Evolutionary conservation across 2,329 filamentous ascomycete genomes (phyloP).

Genomic region (Fusarium caatingaense): DNA sequence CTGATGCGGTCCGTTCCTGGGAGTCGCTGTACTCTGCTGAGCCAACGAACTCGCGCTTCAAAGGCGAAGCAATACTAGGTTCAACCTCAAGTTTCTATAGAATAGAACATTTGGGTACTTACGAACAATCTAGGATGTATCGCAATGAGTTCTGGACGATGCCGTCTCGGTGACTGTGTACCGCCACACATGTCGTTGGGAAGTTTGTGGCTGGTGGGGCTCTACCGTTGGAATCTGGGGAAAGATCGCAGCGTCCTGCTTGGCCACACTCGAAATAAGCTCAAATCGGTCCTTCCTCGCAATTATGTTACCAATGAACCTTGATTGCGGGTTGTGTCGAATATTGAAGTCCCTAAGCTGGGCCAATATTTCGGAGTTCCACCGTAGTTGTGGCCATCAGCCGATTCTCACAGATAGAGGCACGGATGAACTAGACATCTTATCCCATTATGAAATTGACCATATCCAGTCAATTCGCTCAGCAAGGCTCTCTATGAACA

Average conservation of each 20-base stretch:
- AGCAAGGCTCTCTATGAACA: rapidly evolving
- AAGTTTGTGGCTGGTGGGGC: slow-evolving; percentile 14
- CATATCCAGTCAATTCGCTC: background rate
- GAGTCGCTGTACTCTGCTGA: background rate
- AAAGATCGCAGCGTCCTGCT: slow-evolving; percentile 11
- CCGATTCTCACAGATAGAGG: background rate
- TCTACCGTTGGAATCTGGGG: background rate
- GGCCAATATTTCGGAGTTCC: background rate
- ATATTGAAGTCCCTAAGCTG: rapidly evolving
- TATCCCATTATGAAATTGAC: background rate
- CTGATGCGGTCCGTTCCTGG: background rate
- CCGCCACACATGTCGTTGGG: slow-evolving; percentile 13
- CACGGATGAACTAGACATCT: background rate
- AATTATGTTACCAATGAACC: background rate
- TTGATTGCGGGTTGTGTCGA: background rate
- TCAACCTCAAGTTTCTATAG: background rate
- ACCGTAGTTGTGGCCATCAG: background rate
- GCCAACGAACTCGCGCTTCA: background rate
- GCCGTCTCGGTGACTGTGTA: background rate
- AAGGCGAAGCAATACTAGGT: background rate
- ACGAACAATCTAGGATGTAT: rapidly evolving
- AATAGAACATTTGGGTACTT: background rate
- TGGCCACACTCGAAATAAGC: background rate
- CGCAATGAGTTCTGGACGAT: background rate
- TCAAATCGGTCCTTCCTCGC: background rate